Conservation (phyloP, 2,329 filamentous ascomycete genomes). For the Colletotrichum euphorbiae region DNA sequence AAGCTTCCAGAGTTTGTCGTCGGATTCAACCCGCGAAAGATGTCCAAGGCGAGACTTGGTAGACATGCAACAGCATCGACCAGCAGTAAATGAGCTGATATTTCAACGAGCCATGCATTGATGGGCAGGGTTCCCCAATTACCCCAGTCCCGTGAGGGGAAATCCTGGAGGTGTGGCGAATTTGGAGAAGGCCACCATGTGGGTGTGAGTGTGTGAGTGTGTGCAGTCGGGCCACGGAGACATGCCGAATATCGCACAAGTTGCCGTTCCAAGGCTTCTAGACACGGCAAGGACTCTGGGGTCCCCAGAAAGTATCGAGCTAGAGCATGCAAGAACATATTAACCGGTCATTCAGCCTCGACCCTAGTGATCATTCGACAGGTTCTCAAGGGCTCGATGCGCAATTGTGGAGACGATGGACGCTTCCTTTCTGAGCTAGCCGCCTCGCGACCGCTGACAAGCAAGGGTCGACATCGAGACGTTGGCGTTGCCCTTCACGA, state of each 20-base stretch:
- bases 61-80: background rate
- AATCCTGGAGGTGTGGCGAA: constrained; percentile 20
- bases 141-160: constrained; percentile 37
- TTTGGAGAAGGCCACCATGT: constrained; percentile 25
- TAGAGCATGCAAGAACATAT: constrained; percentile 22
- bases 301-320: constrained; percentile 20
- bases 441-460: constrained; percentile 29
- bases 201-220: background rate
- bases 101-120: constrained; percentile 19
- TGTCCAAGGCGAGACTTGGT: background rate
- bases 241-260: constrained; percentile 19
- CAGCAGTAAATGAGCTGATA: constrained; percentile 19
- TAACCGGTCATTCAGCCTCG: constrained; percentile 37
- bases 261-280: constrained; percentile 20
- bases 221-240: constrained; percentile 4
- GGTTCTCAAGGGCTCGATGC: constrained; percentile 15
- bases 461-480: constrained; percentile 35
- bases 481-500: constrained; percentile 24
- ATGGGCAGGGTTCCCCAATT: constrained; percentile 29
- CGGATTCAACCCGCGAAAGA: background rate
- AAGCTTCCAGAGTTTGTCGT: constrained; percentile 14
- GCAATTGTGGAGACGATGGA: constrained; percentile 27
- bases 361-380: constrained; percentile 12
- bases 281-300: constrained; percentile 16
- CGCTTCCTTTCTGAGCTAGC: constrained; percentile 14